phyloP scores from a whole-genome alignment of 225 moss, liverwort and hornwort species.

The Sphagnum tenellum region DNA sequence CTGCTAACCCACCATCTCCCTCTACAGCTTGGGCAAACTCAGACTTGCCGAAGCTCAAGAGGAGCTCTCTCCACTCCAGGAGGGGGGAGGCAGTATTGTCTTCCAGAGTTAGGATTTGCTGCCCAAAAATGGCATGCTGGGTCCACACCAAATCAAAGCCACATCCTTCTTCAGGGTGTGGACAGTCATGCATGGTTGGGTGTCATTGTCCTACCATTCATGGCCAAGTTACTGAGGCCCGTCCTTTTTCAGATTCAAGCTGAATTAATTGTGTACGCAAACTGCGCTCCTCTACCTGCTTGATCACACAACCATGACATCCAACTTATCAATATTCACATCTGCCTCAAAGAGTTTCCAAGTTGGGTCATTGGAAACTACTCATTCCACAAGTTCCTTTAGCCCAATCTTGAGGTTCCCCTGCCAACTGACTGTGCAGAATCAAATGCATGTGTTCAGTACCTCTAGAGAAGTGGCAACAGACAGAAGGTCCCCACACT shows the following conservation, averaged over 20 bases:
- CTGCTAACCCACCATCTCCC: background rate
- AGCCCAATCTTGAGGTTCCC: too few relatives aligned
- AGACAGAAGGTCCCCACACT: conserved; percentile 79
- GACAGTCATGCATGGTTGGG: conserved; percentile 28
- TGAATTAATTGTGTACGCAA: conserved; percentile 85
- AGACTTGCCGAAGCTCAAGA: conserved; percentile 18
- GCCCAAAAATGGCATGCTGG: conserved; percentile 3
- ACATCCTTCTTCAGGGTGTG: conserved; percentile 31
- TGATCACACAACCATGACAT: conserved; percentile 9
- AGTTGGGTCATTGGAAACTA: too few relatives aligned
- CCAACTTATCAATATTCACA: background rate
- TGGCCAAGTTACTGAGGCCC: conserved; percentile 24
- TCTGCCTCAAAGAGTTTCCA: too few relatives aligned
- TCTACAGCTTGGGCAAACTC: conserved; percentile 3
- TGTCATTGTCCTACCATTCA: conserved; percentile 23
- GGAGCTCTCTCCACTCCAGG: conserved; percentile 1
- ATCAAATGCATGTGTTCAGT: too few relatives aligned
- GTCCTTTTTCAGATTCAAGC: conserved; percentile 73
- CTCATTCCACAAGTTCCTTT: too few relatives aligned
- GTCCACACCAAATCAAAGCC: background rate
- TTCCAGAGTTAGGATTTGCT: conserved; percentile 6
- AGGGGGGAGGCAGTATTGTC: conserved; percentile 2
- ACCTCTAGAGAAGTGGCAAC: conserved; percentile 88
- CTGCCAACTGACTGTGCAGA: too few relatives aligned
- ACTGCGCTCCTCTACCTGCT: conserved; percentile 95